A percentile compares a stretch with the other conserved stretches of the same genome.
Evolutionary conservation across 371 early-diverging fungal genomes (phyloP).

Genomic region (Mortierella sp.): DNA sequence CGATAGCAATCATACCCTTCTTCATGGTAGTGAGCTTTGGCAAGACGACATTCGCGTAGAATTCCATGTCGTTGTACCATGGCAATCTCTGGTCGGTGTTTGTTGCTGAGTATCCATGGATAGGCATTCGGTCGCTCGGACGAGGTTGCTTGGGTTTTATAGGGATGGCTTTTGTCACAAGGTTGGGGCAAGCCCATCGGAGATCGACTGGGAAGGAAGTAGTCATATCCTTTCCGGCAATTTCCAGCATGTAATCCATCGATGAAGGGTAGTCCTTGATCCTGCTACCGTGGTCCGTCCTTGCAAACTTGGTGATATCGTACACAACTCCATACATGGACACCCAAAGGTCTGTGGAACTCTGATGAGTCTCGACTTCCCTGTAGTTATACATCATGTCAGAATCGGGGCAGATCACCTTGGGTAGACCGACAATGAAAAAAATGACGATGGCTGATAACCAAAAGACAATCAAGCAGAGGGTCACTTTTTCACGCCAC

Average conservation of each 20-base stretch:
- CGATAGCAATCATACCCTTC: conserved; percentile 62
- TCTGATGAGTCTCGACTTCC: conserved; percentile 56
- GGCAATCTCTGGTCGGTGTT: conserved; percentile 20
- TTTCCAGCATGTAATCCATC: conserved; percentile 33
- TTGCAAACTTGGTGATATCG: conserved; percentile 66
- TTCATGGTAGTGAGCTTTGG: conserved; percentile 55
- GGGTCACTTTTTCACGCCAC: conserved; percentile 84
- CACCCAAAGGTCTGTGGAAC: conserved; percentile 53
- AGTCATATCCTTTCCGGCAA: conserved; percentile 22
- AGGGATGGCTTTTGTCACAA: conserved; percentile 55
- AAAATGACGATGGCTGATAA: conserved; percentile 85
- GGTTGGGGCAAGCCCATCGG: conserved; percentile 58
- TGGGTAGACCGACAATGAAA: conserved; percentile 88
- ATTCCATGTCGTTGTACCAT: conserved; percentile 26
- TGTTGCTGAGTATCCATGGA: conserved; percentile 22
- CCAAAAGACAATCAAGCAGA: conserved; percentile 76
- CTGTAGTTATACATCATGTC: conserved; percentile 33
- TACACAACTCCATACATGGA: conserved; percentile 69
- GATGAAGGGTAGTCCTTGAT: conserved; percentile 42
- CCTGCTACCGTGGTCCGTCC: conserved; percentile 57
- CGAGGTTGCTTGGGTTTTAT: conserved; percentile 12
- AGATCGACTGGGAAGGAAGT: conserved; percentile 37
- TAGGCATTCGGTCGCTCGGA: conserved; percentile 14
- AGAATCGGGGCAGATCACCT: conserved; percentile 82
- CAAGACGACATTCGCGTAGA: conserved; percentile 49